Evolutionary conservation across 2,329 filamentous ascomycete genomes (phyloP).

Genomic region (Penicillium glabrum): DNA sequence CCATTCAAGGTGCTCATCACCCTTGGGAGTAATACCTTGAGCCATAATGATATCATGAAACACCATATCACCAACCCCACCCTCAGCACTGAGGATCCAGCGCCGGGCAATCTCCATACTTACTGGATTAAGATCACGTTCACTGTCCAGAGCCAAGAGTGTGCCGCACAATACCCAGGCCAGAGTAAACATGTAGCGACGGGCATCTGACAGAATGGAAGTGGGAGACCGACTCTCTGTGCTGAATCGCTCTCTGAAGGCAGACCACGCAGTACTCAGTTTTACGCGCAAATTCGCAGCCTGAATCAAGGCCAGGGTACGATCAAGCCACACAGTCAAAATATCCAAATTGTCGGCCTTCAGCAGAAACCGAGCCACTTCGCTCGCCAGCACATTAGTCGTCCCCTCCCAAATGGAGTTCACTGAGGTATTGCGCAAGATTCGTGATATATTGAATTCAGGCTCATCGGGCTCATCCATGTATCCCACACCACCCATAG

Average conservation of each 20-base stretch:
- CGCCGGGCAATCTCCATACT: constrained; percentile 37
- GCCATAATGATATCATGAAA: constrained; percentile 24
- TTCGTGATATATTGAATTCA: constrained; percentile 64
- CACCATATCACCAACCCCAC: constrained; percentile 30
- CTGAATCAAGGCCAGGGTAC: constrained; percentile 25
- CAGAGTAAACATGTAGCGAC: constrained; percentile 37
- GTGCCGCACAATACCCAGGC: constrained; percentile 36
- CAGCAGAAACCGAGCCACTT: constrained; percentile 43
- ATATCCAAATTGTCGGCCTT: constrained; percentile 25
- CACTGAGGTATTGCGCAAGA: constrained; percentile 63
- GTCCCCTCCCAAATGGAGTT: constrained; percentile 69
- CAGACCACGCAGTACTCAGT: constrained; percentile 17
- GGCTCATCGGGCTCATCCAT: constrained; percentile 51
- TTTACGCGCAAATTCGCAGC: constrained; percentile 1
- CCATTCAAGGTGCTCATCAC: constrained; percentile 20
- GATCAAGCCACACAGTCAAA: constrained; percentile 45
- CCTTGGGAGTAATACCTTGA: background rate
- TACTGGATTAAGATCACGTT: constrained; percentile 32
- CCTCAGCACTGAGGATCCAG: constrained; percentile 35
- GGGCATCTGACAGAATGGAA: constrained; percentile 28
- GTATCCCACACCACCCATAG: constrained; percentile 39
- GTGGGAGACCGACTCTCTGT: constrained; percentile 12
- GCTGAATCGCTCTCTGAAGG: constrained; percentile 15
- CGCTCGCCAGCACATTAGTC: constrained; percentile 65
- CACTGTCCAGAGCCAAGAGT: constrained; percentile 41